Evolutionary conservation across 805 yeast species (phyloP).

Genomic region (Ogataea methylovora): DNA sequence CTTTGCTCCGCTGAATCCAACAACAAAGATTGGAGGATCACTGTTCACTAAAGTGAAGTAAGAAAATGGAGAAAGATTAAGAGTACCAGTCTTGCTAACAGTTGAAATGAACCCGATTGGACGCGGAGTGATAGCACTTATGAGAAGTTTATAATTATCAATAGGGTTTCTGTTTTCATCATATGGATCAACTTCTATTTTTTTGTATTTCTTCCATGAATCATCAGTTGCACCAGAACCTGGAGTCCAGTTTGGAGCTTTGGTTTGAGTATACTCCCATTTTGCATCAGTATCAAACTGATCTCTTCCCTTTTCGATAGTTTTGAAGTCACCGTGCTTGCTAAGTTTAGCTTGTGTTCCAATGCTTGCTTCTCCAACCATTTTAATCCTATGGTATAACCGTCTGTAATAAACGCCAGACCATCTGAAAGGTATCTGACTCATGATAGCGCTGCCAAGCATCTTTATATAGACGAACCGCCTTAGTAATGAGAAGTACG

Average conservation of each 20-base stretch:
- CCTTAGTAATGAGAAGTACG: too few relatives aligned
- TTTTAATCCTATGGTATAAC: too few relatives aligned
- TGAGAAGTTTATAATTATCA: slow-evolving; percentile 43
- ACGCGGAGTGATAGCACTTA: slow-evolving; percentile 50
- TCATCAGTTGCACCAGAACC: slow-evolving; percentile 40
- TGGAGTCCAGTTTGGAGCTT: slow-evolving; percentile 32
- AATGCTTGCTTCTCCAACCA: too few relatives aligned
- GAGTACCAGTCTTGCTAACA: slow-evolving; percentile 30
- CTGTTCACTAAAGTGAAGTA: slow-evolving; percentile 38
- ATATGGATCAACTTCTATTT: slow-evolving; percentile 42
- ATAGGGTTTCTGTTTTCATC: slow-evolving; percentile 30
- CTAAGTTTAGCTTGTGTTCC: too few relatives aligned
- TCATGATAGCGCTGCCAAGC: too few relatives aligned
- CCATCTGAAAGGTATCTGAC: too few relatives aligned
- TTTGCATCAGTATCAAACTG: slow-evolving; percentile 2
- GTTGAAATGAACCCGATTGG: slow-evolving; percentile 56
- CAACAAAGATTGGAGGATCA: slow-evolving; percentile 53
- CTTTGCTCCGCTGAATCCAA: slow-evolving; percentile 38
- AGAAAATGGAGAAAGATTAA: slow-evolving; percentile 56
- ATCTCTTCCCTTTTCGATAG: slow-evolving; percentile 2
- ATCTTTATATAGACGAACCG: too few relatives aligned
- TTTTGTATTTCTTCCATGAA: slow-evolving; percentile 37
- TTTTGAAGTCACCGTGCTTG: slow-evolving; percentile 1
- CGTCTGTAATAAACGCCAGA: too few relatives aligned
- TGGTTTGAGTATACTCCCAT: slow-evolving; percentile 6